Evolutionary conservation across 2,329 filamentous ascomycete genomes (phyloP).

Genomic region (Phialocephala sp.): DNA sequence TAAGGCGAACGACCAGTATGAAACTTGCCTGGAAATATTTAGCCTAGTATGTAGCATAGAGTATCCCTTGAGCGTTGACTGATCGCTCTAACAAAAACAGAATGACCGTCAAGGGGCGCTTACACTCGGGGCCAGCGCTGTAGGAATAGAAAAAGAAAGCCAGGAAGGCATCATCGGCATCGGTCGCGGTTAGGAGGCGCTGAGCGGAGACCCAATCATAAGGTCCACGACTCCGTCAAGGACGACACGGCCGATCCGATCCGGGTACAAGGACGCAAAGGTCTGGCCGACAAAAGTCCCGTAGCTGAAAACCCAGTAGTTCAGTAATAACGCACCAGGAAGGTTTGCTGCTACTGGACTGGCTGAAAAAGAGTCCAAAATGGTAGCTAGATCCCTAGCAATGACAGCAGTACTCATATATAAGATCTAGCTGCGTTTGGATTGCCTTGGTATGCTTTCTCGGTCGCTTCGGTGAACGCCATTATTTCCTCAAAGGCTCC

Average conservation of each 20-base stretch:
- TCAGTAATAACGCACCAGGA: constrained; percentile 24
- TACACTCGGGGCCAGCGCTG: constrained; percentile 39
- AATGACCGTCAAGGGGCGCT: constrained; percentile 29
- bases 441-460: too few species aligned
- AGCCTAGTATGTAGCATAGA: constrained; percentile 16
- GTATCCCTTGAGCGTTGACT: too few species aligned
- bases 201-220: constrained; percentile 20
- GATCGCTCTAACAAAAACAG: too few species aligned
- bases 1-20: constrained; percentile 24
- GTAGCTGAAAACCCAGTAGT: constrained; percentile 49
- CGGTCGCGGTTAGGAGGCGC: neutral
- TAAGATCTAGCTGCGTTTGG: too few species aligned
- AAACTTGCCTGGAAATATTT: constrained; percentile 21
- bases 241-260: constrained; percentile 48
- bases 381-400: constrained; percentile 15
- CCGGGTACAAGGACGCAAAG: constrained; percentile 50
- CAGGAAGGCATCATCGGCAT: constrained; percentile 16
- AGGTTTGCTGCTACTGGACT: neutral
- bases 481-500: too few species aligned
- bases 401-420: neutral
- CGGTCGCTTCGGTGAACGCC: too few species aligned
- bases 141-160: constrained; percentile 38
- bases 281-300: constrained; percentile 45
- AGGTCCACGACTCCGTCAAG: constrained; percentile 33
- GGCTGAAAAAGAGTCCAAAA: constrained; percentile 12